Conservation (phyloP, 139 green algal genomes). For the Desmodesmus armatus region DNA sequence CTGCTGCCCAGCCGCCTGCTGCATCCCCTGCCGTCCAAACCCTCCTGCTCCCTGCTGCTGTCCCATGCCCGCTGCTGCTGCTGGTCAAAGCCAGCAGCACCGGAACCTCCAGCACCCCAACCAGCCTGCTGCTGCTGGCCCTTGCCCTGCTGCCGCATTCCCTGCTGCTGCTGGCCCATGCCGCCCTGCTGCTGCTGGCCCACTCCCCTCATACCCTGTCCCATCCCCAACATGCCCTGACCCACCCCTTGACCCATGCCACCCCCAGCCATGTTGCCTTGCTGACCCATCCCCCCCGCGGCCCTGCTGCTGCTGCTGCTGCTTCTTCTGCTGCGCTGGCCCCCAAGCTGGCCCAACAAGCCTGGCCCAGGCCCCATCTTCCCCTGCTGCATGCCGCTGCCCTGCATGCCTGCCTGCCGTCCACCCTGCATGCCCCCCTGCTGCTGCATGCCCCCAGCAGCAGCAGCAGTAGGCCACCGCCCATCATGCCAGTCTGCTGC, state of each 20-base stretch:
- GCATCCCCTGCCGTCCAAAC: not conserved
- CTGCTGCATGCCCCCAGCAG: not conserved
- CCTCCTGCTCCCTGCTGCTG: not conserved
- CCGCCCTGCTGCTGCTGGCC: slow-evolving; percentile 9
- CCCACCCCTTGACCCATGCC: no score
- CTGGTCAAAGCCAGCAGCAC: not conserved
- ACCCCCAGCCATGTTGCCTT: not conserved
- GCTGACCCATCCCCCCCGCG: not conserved
- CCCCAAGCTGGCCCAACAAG: no score
- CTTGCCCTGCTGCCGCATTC: not conserved
- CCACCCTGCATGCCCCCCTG: not conserved
- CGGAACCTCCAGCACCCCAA: not conserved
- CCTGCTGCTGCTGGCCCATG: not conserved
- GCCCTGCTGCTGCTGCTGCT: slow-evolving; percentile 8
- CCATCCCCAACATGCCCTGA: no score
- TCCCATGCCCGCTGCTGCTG: not conserved
- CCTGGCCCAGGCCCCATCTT: no score
- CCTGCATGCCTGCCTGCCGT: no score
- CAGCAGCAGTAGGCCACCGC: not conserved
- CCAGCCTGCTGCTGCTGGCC: slow-evolving; percentile 8
- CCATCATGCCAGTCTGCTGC: no score
- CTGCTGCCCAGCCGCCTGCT: no score
- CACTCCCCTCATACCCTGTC: no score
- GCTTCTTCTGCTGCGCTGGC: not conserved
- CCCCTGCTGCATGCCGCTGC: no score